Conservation (phyloP, 106 monocot genomes). For the Triglochin maritima region DNA sequence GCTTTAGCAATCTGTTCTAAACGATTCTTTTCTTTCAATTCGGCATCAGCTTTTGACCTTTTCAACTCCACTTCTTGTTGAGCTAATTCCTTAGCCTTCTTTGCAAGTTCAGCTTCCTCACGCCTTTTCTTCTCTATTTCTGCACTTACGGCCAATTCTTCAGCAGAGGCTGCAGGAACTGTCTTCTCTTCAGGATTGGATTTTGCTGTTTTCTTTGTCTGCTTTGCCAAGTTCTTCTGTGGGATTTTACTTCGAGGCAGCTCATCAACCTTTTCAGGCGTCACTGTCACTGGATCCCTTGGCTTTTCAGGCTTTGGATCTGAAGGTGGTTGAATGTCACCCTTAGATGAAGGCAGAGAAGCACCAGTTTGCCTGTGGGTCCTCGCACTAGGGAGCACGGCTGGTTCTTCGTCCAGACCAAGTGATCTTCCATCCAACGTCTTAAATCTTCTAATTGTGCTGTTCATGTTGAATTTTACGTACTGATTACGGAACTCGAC, state of each 20-base stretch:
- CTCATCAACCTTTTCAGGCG: slow-evolving; percentile 3
- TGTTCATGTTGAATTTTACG: slow-evolving; percentile 43
- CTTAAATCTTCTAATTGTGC: slow-evolving; percentile 54
- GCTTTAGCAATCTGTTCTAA: slow-evolving; percentile 86
- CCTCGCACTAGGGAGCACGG: slow-evolving; percentile 8
- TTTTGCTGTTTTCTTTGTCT: slow-evolving; percentile 21
- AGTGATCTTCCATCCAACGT: slow-evolving; percentile 66
- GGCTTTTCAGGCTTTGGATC: slow-evolving; percentile 8
- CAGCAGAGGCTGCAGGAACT: not conserved
- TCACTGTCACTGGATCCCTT: not conserved
- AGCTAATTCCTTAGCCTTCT: slow-evolving; percentile 26
- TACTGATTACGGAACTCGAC: slow-evolving; percentile 63
- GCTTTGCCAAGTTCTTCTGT: slow-evolving; percentile 19
- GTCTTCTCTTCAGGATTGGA: not conserved
- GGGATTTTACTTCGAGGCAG: slow-evolving; percentile 8
- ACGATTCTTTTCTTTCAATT: slow-evolving; percentile 50
- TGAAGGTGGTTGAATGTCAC: not conserved
- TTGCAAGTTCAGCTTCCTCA: slow-evolving; percentile 33
- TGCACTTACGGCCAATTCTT: slow-evolving; percentile 12
- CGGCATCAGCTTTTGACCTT: slow-evolving; percentile 36
- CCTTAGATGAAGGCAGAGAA: slow-evolving; percentile 7
- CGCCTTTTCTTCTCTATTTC: slow-evolving; percentile 18
- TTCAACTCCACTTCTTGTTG: slow-evolving; percentile 30
- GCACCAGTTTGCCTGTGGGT: not conserved
- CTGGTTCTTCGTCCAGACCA: slow-evolving; percentile 51